phyloP scores from a whole-genome alignment of 1,284 basidiomycete species.

The Fomitopsis schrenkii region DNA sequence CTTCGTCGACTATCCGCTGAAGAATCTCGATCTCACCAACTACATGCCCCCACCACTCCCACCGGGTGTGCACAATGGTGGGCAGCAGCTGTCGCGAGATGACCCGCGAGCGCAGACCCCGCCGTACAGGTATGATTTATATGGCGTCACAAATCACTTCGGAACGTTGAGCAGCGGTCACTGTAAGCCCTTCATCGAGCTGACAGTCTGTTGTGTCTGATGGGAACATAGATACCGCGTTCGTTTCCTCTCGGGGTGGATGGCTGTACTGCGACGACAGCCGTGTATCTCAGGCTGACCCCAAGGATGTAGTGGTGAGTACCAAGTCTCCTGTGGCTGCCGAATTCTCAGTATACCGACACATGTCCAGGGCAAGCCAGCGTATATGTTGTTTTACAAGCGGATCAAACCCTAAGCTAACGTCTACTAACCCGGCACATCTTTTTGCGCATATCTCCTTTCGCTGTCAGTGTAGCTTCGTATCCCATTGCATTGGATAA shows the following conservation, averaged over 20 bases:
- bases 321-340: background rate
- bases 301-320: conserved; percentile 84
- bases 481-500: conserved; percentile 24
- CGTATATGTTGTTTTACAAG: conserved; percentile 88
- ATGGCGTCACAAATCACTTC: conserved; percentile 90
- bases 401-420: conserved; percentile 51
- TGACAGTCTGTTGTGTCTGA: background rate
- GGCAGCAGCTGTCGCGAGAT: conserved; percentile 41
- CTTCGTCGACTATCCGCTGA: conserved; percentile 84
- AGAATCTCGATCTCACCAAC: conserved; percentile 81
- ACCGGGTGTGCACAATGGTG: conserved; percentile 46
- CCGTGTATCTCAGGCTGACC: conserved; percentile 62
- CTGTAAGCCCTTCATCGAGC: conserved; percentile 55
- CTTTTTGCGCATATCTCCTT: conserved; percentile 25
- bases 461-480: conserved; percentile 30
- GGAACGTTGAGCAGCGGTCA: conserved; percentile 90
- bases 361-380: conserved; percentile 66
- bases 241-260: conserved; percentile 70
- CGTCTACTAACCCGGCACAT: conserved; percentile 20
- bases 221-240: conserved; percentile 70
- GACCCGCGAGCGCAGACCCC: conserved; percentile 80
- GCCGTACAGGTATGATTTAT: conserved; percentile 86
- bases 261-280: conserved; percentile 92
- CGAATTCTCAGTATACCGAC: background rate
- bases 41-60: conserved; percentile 86